Conservation (phyloP, 1,139 yeast genomes). For the Blastobotrys niveus region DNA sequence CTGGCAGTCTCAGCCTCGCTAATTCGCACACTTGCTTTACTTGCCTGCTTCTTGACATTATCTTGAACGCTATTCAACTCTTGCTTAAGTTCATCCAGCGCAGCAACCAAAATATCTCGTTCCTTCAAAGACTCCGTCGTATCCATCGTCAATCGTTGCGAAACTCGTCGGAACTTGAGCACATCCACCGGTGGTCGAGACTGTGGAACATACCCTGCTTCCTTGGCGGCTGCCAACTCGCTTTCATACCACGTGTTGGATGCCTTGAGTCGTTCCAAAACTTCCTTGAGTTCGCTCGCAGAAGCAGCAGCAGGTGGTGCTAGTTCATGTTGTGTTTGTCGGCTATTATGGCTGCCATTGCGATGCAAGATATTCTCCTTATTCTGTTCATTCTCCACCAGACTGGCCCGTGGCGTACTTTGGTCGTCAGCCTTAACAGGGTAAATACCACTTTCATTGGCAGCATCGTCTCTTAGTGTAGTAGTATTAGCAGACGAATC, state of each 20-base stretch:
- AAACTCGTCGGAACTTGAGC: conserved; percentile 28
- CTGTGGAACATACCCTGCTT: conserved; percentile 29
- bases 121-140: conserved; percentile 26
- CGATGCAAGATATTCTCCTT: too few relatives aligned
- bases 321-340: too few relatives aligned
- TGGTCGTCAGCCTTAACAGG: conserved; percentile 18
- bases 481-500: background rate
- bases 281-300: conserved; percentile 21
- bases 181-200: conserved; percentile 31
- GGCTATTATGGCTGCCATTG: too few relatives aligned
- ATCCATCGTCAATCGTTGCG: conserved; percentile 30
- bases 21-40: conserved; percentile 32
- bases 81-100: conserved; percentile 31
- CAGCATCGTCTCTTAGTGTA: background rate
- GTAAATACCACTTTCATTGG: background rate
- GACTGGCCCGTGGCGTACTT: conserved; percentile 22
- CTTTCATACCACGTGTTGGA: conserved; percentile 34
- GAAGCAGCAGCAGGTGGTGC: too few relatives aligned
- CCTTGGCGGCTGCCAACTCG: conserved; percentile 30
- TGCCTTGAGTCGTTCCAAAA: conserved; percentile 30
- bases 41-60: conserved; percentile 31
- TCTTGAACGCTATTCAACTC: conserved; percentile 33
- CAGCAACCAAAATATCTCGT: conserved; percentile 29
- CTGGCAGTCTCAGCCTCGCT: conserved; percentile 26
- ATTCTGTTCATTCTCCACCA: conserved; percentile 1